Percentiles rank a stretch among this genome's conserved stretches.
phyloP scores from a whole-genome alignment of 108 stramenopile genomes.

The Nitzschia sp. region DNA sequence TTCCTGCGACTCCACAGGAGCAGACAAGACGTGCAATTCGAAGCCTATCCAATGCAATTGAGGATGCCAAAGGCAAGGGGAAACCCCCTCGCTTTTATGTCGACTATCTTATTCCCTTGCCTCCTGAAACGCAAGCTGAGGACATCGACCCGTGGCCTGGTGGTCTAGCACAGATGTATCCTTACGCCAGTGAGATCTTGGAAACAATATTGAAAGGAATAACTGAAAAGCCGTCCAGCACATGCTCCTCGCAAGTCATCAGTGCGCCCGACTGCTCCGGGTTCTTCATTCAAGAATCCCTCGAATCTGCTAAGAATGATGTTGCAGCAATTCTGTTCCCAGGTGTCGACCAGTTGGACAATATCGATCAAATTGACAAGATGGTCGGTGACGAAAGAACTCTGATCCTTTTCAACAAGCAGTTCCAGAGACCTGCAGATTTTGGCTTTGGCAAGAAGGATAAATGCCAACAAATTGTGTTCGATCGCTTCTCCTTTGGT shows the following conservation, averaged over 20 bases:
- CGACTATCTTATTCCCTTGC: slow-evolving; percentile 66
- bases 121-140: slow-evolving; percentile 55
- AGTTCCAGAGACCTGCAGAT: slow-evolving; percentile 59
- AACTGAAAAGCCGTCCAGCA: slow-evolving; percentile 33
- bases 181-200: slow-evolving; percentile 60
- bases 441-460: slow-evolving; percentile 53
- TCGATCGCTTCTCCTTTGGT: slow-evolving; percentile 52
- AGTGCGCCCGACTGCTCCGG: slow-evolving; percentile 63
- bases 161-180: slow-evolving; percentile 71
- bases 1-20: slow-evolving; percentile 40
- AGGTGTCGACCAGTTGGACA: slow-evolving; percentile 51
- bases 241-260: slow-evolving; percentile 55
- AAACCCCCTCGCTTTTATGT: slow-evolving; percentile 42
- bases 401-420: slow-evolving; percentile 57
- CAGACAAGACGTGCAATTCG: slow-evolving; percentile 40
- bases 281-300: slow-evolving; percentile 63
- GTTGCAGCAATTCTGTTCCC: slow-evolving; percentile 63
- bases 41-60: slow-evolving; percentile 29
- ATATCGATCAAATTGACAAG: slow-evolving; percentile 53
- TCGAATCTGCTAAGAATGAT: slow-evolving; percentile 43
- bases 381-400: slow-evolving; percentile 59
- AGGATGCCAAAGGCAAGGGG: slow-evolving; percentile 4
- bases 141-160: slow-evolving; percentile 78
- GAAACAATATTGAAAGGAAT: slow-evolving; percentile 52
- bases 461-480: slow-evolving; percentile 31